These are phyloP conservation scores for Tylopilus sp. DNA, from an alignment of 1,284 basidiomycete genomes.

Conservation along the genomic window DNA sequence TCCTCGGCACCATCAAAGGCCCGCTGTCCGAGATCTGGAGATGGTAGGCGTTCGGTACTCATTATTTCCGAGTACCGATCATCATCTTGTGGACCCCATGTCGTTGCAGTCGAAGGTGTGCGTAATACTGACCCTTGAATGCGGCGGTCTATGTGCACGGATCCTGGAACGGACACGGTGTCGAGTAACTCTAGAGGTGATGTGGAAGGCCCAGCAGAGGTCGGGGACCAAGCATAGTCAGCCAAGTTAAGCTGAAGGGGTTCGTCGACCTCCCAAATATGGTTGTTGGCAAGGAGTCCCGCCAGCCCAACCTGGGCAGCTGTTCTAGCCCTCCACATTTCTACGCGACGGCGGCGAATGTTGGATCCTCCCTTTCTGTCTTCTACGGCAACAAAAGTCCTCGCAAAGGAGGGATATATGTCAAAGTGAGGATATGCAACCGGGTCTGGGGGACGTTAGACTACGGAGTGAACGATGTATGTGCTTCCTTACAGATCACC, in stretches of 20 bases:
- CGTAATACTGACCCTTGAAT: constrained; percentile 55
- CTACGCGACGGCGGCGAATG: constrained; percentile 13
- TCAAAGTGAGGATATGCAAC: constrained; percentile 34
- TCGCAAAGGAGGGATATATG: constrained; percentile 22
- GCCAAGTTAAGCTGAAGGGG: constrained; percentile 48
- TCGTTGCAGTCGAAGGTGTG: constrained; percentile 44
- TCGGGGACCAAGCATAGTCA: constrained; percentile 67
- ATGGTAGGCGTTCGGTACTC: constrained; percentile 23
- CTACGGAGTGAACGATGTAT: neutral
- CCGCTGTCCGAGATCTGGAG: constrained; percentile 36
- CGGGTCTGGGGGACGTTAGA: constrained; percentile 23
- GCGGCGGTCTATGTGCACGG: constrained; percentile 56
- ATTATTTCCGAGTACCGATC: constrained; percentile 15
- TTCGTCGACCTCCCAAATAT: constrained; percentile 20
- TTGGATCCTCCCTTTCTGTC: constrained; percentile 2
- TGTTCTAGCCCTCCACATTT: constrained; percentile 19
- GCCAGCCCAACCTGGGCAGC: constrained; percentile 14
- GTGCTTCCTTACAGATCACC: constrained; percentile 22
- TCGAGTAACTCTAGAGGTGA: constrained; percentile 37
- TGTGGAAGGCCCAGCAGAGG: constrained; percentile 59
- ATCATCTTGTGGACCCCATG: constrained; percentile 31
- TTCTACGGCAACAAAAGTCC: neutral
- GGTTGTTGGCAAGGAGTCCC: constrained; percentile 15
- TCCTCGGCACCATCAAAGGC: constrained; percentile 39
- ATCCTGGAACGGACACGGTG: constrained; percentile 40